Base-by-base conservation (phyloP, 768 basidiomycete genomes). In the Coprinellus aureogranulatus region DNA sequence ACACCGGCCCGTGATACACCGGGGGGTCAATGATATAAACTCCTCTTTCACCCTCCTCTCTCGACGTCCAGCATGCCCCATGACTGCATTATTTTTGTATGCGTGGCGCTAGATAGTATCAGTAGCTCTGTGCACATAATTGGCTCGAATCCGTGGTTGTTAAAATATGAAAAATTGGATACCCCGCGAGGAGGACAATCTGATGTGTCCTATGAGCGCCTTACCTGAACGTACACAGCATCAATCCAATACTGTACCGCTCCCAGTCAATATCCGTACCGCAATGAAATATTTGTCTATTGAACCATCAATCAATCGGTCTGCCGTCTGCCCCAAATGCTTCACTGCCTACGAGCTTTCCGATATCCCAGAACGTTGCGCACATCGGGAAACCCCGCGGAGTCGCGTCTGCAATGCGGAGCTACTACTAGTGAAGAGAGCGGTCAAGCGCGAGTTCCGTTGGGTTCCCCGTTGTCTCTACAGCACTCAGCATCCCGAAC, bases 311-410 rank as follows among this genome's bases (percentile, higher is more conserved):
- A 58, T 65, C 20, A 40, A 39, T 14, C 60, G 64, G 1, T 55
- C 58, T 12, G 48, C 63, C 12, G 59, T 58, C 46, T 65, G 64
- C 27, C 64, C 64, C n/a, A 58, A 53, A 48, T 65, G 64, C 26
- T 48, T 25, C 26, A 25, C 18, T 23, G 23, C 11, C 5, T 48
- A 48, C 47, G 5, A 22, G 11, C 26, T 48, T 10, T 22, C 14
- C 12, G 10, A 27, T 9, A 23, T 48, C 11, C 47, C 47, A 23
- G 22, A 49, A 44, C 23, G 30, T 4, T 65, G 64, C 44, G 18
- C 26, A 12, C 57, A 40, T 40, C 46, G 54, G 1, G 54, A 54
- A 40, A 61, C 62, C 30, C 44, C 30, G 2, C 42, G 49, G 39
- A 59, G 59, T 16, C 34, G 28, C 30, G n/a, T 22, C 27, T 65